Evolutionary conservation across 176 grass and related monocot genomes (phyloP).

Genomic region (Cocos nucifera): DNA sequence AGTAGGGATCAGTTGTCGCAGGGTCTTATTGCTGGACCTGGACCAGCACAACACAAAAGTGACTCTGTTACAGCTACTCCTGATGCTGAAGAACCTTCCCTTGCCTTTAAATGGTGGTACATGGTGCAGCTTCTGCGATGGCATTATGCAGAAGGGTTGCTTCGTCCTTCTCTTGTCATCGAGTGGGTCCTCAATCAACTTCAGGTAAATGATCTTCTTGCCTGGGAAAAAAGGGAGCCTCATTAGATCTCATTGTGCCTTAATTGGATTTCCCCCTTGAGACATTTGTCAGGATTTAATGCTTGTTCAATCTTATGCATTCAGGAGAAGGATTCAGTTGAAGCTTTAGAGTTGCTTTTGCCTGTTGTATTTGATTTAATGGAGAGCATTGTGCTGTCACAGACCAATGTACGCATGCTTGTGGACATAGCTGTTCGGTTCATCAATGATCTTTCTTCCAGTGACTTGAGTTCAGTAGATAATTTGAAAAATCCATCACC

Average conservation of each 20-base stretch:
- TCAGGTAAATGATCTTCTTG: constrained; percentile 42
- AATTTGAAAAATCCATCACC: constrained; percentile 51
- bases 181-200: constrained; percentile 73
- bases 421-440: constrained; percentile 59
- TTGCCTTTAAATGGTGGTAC: constrained; percentile 87
- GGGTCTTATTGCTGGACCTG: constrained; percentile 31
- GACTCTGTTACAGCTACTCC: constrained; percentile 43
- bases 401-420: constrained; percentile 69
- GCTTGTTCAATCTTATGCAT: constrained; percentile 8
- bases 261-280: not conserved
- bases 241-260: not conserved
- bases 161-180: constrained; percentile 64
- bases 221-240: not conserved
- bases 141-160: constrained; percentile 85
- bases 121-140: constrained; percentile 83
- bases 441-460: constrained; percentile 48
- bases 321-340: constrained; percentile 84
- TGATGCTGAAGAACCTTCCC: constrained; percentile 51
- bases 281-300: not conserved
- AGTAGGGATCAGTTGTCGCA: constrained; percentile 67
- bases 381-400: constrained; percentile 71
- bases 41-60: constrained; percentile 46
- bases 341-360: constrained; percentile 87
- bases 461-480: constrained; percentile 27
- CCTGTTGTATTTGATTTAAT: constrained; percentile 58